Evolutionary conservation across 1,284 basidiomycete species (phyloP).

Genomic region (Papiliotrema laurentii): DNA sequence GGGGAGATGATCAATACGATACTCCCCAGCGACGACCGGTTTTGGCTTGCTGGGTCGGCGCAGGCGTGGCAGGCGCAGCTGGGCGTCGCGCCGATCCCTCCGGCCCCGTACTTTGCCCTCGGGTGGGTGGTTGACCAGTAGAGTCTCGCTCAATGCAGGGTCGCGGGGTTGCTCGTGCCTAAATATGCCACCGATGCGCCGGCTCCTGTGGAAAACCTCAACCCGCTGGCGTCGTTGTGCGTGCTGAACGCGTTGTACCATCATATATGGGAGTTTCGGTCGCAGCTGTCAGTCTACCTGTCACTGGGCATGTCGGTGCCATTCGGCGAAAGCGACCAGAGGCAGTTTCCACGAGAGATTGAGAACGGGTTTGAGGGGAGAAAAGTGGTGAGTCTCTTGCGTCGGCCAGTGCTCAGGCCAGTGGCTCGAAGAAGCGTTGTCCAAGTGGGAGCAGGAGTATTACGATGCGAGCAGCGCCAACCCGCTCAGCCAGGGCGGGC

Average conservation of each 20-base stretch:
- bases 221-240: conserved; percentile 14
- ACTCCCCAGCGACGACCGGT: conserved; percentile 21
- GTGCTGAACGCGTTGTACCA: conserved; percentile 20
- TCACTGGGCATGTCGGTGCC: conserved; percentile 1
- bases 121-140: conserved; percentile 9
- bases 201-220: conserved; percentile 8
- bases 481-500: conserved; percentile 1
- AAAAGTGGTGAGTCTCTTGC: conserved; percentile 7
- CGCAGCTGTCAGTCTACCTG: conserved; percentile 13
- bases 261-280: conserved; percentile 20
- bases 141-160: not conserved
- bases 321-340: not conserved
- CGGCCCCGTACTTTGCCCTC: conserved; percentile 16
- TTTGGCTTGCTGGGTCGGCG: conserved; percentile 15
- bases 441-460: conserved; percentile 14
- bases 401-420: not conserved
- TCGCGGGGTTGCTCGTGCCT: not conserved
- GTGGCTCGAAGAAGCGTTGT: conserved; percentile 19
- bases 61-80: conserved; percentile 18
- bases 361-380: conserved; percentile 17
- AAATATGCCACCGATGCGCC: conserved; percentile 5
- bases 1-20: conserved; percentile 22
- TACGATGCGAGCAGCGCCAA: conserved; percentile 3
- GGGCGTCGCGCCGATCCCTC: conserved; percentile 14
- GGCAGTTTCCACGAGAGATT: conserved; percentile 7